Evolutionary conservation across 2,329 filamentous ascomycete species (phyloP).

Genomic region (Triangularia verruculosa): DNA sequence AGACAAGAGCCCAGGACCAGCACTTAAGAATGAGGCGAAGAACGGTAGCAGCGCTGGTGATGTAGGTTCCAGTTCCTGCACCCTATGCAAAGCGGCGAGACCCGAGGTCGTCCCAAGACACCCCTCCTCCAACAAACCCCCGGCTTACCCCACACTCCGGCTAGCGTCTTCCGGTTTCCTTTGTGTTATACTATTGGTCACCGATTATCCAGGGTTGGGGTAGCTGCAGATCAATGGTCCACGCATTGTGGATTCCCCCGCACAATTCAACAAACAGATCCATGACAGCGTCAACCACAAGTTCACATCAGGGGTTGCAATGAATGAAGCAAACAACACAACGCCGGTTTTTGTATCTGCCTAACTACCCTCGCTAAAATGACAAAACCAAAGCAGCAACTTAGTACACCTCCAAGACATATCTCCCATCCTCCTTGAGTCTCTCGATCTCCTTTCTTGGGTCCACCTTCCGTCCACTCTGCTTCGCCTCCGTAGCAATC

Average conservation of each 20-base stretch:
- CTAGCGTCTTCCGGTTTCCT: not conserved
- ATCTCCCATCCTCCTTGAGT: conserved; percentile 90
- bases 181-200: not conserved
- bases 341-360: not conserved
- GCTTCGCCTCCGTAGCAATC: conserved; percentile 71
- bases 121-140: not conserved
- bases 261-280: not conserved
- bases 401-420: conserved; percentile 96
- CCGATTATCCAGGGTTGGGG: not conserved
- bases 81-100: not conserved
- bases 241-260: not conserved
- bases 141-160: not conserved
- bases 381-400: not conserved
- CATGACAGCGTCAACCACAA: not conserved
- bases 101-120: not conserved
- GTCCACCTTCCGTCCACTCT: conserved; percentile 75
- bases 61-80: not conserved
- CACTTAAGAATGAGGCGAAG: not conserved
- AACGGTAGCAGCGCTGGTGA: not conserved
- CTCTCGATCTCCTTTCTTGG: conserved; percentile 89
- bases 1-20: not conserved
- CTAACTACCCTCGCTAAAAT: not conserved
- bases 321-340: not conserved
- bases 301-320: not conserved
- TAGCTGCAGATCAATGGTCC: not conserved